Conservation (phyloP, 176 grass and related monocot species). For the Echinochloa phyllopogon region DNA sequence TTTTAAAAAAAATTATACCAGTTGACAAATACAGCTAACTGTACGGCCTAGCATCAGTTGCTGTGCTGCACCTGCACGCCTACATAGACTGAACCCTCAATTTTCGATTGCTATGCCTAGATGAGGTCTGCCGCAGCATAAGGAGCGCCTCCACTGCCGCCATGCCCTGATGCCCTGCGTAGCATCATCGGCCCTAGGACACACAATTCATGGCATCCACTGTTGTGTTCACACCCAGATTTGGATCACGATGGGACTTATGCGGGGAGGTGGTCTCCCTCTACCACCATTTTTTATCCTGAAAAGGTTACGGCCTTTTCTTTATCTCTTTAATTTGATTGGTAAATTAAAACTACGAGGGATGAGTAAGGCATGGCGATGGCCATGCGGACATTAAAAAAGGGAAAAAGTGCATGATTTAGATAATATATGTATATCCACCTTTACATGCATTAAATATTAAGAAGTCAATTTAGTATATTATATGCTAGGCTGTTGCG, state of each 20-base stretch:
- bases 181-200: neutral
- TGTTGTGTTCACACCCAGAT: slow-evolving; percentile 9
- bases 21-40: neutral
- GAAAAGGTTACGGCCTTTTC: neutral
- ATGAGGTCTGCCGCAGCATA: neutral
- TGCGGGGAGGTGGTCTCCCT: neutral
- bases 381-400: neutral
- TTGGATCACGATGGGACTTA: neutral
- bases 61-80: neutral
- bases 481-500: neutral
- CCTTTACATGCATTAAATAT: neutral
- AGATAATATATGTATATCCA: too few relatives aligned
- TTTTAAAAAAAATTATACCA: neutral
- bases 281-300: neutral
- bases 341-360: neutral
- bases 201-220: neutral
- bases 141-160: neutral
- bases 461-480: neutral
- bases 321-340: neutral
- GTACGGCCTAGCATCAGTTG: neutral
- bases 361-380: neutral
- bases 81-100: neutral
- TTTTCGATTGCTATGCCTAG: neutral
- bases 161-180: neutral
- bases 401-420: neutral